Percentiles rank a stretch among this genome's conserved stretches.
These are phyloP conservation scores for Theileria equi DNA, from an alignment of 169 alveolate genomes.

Conservation along the genomic window DNA sequence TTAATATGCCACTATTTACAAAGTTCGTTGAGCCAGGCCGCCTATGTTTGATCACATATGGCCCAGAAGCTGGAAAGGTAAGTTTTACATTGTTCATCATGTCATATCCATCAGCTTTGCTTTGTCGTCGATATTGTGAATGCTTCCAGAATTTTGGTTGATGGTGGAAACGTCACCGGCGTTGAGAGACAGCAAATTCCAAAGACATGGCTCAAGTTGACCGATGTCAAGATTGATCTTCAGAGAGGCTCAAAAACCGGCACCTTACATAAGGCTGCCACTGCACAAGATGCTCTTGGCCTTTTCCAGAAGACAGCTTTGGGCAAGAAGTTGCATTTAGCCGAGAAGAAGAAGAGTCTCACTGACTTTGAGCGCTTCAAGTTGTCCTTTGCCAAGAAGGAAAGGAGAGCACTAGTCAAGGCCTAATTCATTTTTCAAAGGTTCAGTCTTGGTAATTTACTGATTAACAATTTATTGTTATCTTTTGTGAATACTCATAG, in stretches of 20 bases:
- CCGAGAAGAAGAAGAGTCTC: conserved; percentile 71
- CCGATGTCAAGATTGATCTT: conserved; percentile 82
- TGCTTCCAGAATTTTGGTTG: conserved; percentile 84
- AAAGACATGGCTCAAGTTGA: conserved; percentile 80
- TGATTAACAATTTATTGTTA: neutral
- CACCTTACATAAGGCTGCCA: conserved; percentile 76
- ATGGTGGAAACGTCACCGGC: conserved; percentile 85
- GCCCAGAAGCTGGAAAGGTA: conserved; percentile 91
- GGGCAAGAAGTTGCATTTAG: conserved; percentile 79
- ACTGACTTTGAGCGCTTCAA: conserved; percentile 87
- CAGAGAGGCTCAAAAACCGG: conserved; percentile 85
- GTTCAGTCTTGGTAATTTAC: neutral
- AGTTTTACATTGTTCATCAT: neutral
- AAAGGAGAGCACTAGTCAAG: conserved; percentile 65
- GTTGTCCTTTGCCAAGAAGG: conserved; percentile 72
- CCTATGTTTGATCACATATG: conserved; percentile 86
- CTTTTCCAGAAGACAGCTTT: conserved; percentile 76
- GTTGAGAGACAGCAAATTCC: conserved; percentile 88
- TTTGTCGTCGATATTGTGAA: conserved; percentile 86
- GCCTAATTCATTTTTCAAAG: neutral
- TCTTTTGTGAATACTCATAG: too few species aligned
- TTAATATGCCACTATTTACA: conserved; percentile 78
- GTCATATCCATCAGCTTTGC: conserved; percentile 72
- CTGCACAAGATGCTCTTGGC: conserved; percentile 71
- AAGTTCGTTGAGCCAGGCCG: conserved; percentile 91